These are phyloP conservation scores for Chrysoporthe cubensis DNA, from an alignment of 2,329 filamentous ascomycete genomes.

Conservation along the genomic window DNA sequence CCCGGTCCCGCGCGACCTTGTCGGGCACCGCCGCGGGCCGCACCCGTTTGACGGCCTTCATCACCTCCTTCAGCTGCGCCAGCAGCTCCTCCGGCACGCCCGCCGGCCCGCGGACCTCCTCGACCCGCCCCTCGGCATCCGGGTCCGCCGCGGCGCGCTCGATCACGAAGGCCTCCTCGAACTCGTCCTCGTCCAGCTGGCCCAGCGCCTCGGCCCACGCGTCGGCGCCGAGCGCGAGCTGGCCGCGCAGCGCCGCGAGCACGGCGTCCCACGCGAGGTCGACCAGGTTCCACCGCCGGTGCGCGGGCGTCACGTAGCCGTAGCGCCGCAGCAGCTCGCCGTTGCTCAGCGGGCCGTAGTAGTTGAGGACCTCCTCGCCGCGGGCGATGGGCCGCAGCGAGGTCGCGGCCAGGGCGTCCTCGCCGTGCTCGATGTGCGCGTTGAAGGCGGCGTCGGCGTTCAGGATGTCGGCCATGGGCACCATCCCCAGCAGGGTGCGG, in stretches of 20 bases:
- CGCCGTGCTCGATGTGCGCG: constrained; percentile 58
- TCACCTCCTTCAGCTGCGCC: constrained; percentile 53
- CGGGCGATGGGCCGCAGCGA: constrained; percentile 68
- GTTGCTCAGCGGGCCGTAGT: constrained; percentile 83
- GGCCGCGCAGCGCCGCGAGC: constrained; percentile 46
- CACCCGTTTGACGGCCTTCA: constrained; percentile 54
- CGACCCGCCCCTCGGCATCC: constrained; percentile 47
- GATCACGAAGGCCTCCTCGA: constrained; percentile 77
- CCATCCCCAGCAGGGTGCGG: constrained; percentile 75
- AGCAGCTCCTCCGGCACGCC: constrained; percentile 55
- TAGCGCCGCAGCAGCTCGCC: constrained; percentile 83
- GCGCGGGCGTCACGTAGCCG: constrained; percentile 81
- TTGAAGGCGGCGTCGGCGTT: constrained; percentile 92
- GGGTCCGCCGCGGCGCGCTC: constrained; percentile 59
- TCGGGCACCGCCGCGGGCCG: constrained; percentile 48
- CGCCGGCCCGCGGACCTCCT: constrained; percentile 41
- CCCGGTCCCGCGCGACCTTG: constrained; percentile 54
- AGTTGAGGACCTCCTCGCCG: constrained; percentile 82
- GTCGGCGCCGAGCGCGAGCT: constrained; percentile 36
- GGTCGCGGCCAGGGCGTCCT: constrained; percentile 68
- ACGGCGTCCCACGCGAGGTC: constrained; percentile 72
- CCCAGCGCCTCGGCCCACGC: constrained; percentile 30
- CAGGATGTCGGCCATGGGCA: constrained; percentile 86
- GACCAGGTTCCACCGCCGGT: constrained; percentile 79
- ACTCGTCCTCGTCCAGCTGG: constrained; percentile 60